Base-by-base conservation (phyloP, 805 yeast species). In the Nadsonia fulvescens region DNA sequence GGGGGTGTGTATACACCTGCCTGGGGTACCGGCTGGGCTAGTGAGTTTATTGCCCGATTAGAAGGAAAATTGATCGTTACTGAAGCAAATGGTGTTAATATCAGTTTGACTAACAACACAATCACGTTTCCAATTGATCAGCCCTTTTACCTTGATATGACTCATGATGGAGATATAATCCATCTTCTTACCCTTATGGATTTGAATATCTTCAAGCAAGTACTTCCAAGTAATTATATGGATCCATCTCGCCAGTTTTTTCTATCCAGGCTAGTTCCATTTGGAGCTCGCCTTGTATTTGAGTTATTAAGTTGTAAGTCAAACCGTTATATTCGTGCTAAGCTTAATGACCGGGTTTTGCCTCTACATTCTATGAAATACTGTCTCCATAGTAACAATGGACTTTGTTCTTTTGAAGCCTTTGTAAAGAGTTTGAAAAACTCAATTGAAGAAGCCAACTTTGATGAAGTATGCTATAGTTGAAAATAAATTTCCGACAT, bases 101-200 rank as follows among this genome's bases (percentile, higher is more conserved):
- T 56, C 8, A 58, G 64, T 4, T 37, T 49, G 7, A 46, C 45
- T 27, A 17, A 30, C 25, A 25, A 28, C 30, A 34, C 38, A 8
- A 40, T 24, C 12, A 39, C 45, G 8, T 53, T 56, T 42, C 62
- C 62, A 12, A 35, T 47, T 13, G 60, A 53, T 32, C 64, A 46
- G 42, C 60, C 63, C 29, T 54, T 75, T 24, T 71, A 72, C 57
- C 56, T 75, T 37, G 73, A 69, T 36, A 72, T 77, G 53, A 58
- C 78, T 9, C 92, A 79, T 42, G 92, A 79, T 44, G 62, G 73
- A 19, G 74, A 72, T 34, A 47, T 77, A 21, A 54, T 68, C 34
- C 53, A 70, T 22, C 68, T 61, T 37, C 51, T 71, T 38, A 54
- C 77, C 15, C 76, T 86, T 2, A 48, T 76, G 25, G 82, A 79